These are phyloP conservation scores for Coemansia sp. DNA, from an alignment of 192 early-diverging fungal genomes.

Conservation along the genomic window DNA sequence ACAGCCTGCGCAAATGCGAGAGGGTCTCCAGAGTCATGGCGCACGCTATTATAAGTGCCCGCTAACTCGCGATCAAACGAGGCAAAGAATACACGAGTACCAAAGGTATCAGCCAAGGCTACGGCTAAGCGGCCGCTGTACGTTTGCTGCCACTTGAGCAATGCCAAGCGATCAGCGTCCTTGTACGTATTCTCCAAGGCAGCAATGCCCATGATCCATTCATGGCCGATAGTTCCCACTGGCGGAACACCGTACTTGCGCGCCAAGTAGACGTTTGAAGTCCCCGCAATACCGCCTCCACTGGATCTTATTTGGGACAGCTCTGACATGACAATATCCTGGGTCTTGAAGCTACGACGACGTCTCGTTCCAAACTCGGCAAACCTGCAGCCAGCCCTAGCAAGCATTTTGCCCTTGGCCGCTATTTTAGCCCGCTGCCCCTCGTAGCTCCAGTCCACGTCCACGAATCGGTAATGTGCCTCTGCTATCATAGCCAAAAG, in stretches of 20 bases:
- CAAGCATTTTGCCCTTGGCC: constrained; percentile 54
- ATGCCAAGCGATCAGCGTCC: constrained; percentile 59
- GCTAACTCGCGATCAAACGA: constrained; percentile 60
- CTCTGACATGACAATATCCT: constrained; percentile 59
- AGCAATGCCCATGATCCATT: constrained; percentile 75
- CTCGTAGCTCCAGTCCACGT: constrained; percentile 65
- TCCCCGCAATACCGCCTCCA: constrained; percentile 52
- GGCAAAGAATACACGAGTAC: constrained; percentile 61
- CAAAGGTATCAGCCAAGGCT: constrained; percentile 75
- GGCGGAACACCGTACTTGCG: constrained; percentile 47
- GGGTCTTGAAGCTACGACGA: constrained; percentile 64
- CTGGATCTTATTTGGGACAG: not conserved
- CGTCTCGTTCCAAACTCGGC: constrained; percentile 78
- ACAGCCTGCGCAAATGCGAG: constrained; percentile 59
- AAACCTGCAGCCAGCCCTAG: constrained; percentile 62
- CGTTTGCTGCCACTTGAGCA: constrained; percentile 60
- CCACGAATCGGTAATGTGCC: constrained; percentile 65
- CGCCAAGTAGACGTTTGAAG: constrained; percentile 73
- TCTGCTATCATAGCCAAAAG: constrained; percentile 69
- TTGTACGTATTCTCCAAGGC: constrained; percentile 60
- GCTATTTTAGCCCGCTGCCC: constrained; percentile 58
- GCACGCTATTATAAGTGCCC: constrained; percentile 55
- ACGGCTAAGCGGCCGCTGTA: constrained; percentile 60
- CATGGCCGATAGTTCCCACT: constrained; percentile 63
- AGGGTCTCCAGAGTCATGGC: constrained; percentile 76